Evolutionary conservation across 164 flowering plant genomes (phyloP), one percentile per base, ranked within the genome.

Genomic region (Warburgia ugandensis): DNA sequence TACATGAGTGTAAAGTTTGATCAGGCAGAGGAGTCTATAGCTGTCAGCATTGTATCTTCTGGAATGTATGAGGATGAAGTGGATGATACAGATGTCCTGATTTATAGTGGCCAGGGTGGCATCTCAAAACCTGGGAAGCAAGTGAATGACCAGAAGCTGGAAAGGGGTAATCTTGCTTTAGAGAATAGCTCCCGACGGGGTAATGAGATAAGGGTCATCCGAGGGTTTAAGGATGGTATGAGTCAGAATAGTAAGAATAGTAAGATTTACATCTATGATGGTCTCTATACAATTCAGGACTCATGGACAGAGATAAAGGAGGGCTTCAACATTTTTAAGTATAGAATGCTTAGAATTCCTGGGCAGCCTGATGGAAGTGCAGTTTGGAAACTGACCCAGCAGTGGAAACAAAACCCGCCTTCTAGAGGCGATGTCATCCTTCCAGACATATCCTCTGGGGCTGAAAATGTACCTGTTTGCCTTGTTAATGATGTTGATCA

Each of bases 51-150:
- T 48, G 81, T 79, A 3, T 74, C 79, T 0, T 72, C 81, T 17
- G 81, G 79, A 45, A 72, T 68, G 28, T 74, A 77, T 44, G 81
- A 73, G 17, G 79, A 74, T 52, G 67, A 70, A 38, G 68, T 47
- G 17, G 77, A 69, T n/a, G 73, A 74, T 32, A 50, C 43, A 7
- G 77, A 76, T 51, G 65, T 66, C 27, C 54, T 79, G 52, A 60
- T 79, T 23, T 79, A 79, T 52, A 76, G 72, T 57, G 84, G 81
- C 27, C 79, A 76, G 48, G 81, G 84, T 58, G 81, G 81, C 28
- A 54, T 31, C n/a, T 52, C 45, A 50, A 33, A 39, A 67, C 44
- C 37, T 63, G 52, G 61, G 17, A 69, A 71, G 44, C 50, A 64
- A 45, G 51, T 39, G 1, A 43, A 45, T 29, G 79, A 79, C 54